Base-by-base conservation (phyloP, 495 filamentous ascomycete species). In the Pyrenula massariospora region DNA sequence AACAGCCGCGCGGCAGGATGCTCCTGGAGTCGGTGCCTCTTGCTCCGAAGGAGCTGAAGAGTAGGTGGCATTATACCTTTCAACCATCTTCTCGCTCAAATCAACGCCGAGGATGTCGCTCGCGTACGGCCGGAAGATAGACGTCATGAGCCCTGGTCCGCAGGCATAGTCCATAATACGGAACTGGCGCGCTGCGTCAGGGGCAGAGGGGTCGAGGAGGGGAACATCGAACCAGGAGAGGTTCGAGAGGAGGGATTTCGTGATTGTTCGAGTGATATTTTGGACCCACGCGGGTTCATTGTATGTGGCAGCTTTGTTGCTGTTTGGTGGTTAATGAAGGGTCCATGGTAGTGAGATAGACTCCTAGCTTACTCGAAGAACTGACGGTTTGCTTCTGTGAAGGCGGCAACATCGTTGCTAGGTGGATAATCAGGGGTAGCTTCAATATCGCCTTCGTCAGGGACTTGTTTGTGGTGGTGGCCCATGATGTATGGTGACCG, bases 131-230 rank as follows among this genome's bases (percentile, higher is more conserved):
- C 75, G 79, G 22, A 87, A 69, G 25, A 80, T 74, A 79, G 81
- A 59, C 48, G 25, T 59, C n/a, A 88, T 73, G 59, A 74, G 56
- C 2, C 87, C 87, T 19, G 85, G 82, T 2, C 87, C 87, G 57
- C 84, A 89, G 50, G 87, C 87, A 68, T 89, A 91, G 59, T 91
- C 87, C 10, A 91, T 70, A 53, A 89, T 62, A 25, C 76, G 73
- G 49, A 86, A 70, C 24, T 77, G 68, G 56, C 74, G 72, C 49
- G 60, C 68, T n/a, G 70, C 63, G n/a, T n/a, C n/a, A 11, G 65
- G 63, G 19, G 57, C 63, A 31, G 62, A 68, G 11, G 68, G 71
- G 25, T 76, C 70, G 12, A 65, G 70, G 15, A 42, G 31, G 56
- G 76, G 73, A 20, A 82, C 75, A 21, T 80, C 83, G 55, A 87